Evolutionary conservation across 163 green algal genomes (phyloP), one percentile per base, ranked within the genome.

Genomic region (Smithsoniella earleae): DNA sequence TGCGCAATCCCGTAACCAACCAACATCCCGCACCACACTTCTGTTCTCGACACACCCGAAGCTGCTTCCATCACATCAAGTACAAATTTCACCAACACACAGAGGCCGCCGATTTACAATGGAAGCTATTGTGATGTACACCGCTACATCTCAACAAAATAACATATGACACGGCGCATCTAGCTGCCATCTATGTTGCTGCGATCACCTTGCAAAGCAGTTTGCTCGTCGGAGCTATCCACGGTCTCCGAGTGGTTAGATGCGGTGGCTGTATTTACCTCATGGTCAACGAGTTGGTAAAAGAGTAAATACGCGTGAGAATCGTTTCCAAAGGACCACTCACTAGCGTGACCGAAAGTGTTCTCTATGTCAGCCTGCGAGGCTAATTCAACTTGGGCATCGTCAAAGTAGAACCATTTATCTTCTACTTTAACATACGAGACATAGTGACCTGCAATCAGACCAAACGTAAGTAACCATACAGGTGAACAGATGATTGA

Each of bases 401-500:
- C 91, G 66, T 96, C 91, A 74, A 95, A 94, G 66, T 89, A 90
- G 73, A 96, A 81, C 91, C 91, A 96, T 62, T 89, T 80, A 62
- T 66, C 69, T 85, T 78, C 73, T 78, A 90, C 81, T 95, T 96
- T 74, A 96, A 88, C 10, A 96, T 69, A 83, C 44, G 79, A 88
- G 22, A 98, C 90, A 78, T 98, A 98, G 82, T 98, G 93, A 2
- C 93, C 89, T 95, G 83, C 49, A 46, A 31, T n/a, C 36, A 36
- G 30, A 34, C 13, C 20, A 13, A 13, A 13, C 54, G 16, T 18
- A 34, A 13, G 13, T 13, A 66, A 34, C 20, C 16, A 25, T 25
- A 66, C 54, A 66, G 16, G 16, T 18, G 38, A 18, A 58, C 40
- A 49, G 40, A 10, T 49, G 40, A 13, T 13, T 49, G 10, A 49